phyloP scores from a whole-genome alignment of 176 grass and related monocot genomes.

The Triticum aestivum region IWGSC_CS_RefSeq_v2.1 NC_057814.1:574769761-574770260 shows the following conservation, averaged over 20 bases:
- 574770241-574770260: slow-evolving; percentile 43
- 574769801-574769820: too few species aligned
- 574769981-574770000: too few species aligned
- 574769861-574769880: not conserved
- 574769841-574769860: too few species aligned
- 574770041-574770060: slow-evolving; percentile 64
- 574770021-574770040: slow-evolving; percentile 57
- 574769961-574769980: slow-evolving; percentile 37
- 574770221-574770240: slow-evolving; percentile 60
- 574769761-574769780: too few species aligned
- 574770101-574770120: slow-evolving; percentile 73
- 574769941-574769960: slow-evolving; percentile 69
- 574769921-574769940: slow-evolving; percentile 57
- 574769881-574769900: slow-evolving; percentile 92
- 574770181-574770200: slow-evolving; percentile 53
- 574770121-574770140: slow-evolving; percentile 71
- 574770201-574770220: slow-evolving; percentile 75
- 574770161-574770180: slow-evolving; percentile 55
- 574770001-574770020: not conserved
- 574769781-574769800: too few species aligned
- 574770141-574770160: slow-evolving; percentile 68
- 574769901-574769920: slow-evolving; percentile 73
- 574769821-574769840: too few species aligned
- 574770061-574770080: slow-evolving; percentile 69
- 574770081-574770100: slow-evolving; percentile 56